Conservation (phyloP, 768 basidiomycete genomes). For the Tricholoma flavovirens region DNA sequence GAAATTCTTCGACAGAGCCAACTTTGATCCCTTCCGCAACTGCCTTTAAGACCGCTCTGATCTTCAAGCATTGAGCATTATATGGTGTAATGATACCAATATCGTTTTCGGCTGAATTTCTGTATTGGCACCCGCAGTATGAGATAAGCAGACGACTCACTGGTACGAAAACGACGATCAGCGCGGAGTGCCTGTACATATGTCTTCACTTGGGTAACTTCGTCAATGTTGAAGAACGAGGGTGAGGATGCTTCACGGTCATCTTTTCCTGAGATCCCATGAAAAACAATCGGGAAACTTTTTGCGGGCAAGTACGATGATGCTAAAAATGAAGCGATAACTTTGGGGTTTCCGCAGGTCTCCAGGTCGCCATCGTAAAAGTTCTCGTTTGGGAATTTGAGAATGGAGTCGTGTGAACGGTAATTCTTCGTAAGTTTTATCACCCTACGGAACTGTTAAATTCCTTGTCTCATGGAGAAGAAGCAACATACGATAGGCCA, state of each 20-base stretch:
- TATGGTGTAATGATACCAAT: slow-evolving; percentile 73
- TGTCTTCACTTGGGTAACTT: slow-evolving; percentile 45
- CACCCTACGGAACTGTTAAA: slow-evolving; percentile 32
- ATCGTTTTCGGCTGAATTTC: slow-evolving; percentile 33
- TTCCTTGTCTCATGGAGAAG: background rate
- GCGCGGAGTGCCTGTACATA: slow-evolving; percentile 38
- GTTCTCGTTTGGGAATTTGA: slow-evolving; percentile 53
- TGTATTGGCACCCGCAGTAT: slow-evolving; percentile 1
- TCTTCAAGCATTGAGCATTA: slow-evolving; percentile 54
- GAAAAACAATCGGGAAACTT: slow-evolving; percentile 59
- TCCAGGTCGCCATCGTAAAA: slow-evolving; percentile 56
- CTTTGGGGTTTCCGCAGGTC: slow-evolving; percentile 34
- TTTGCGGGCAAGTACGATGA: slow-evolving; percentile 36
- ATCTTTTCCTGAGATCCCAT: slow-evolving; percentile 55
- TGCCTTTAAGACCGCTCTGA: slow-evolving; percentile 32
- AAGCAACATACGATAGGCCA: slow-evolving; percentile 23
- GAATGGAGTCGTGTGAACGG: slow-evolving; percentile 56
- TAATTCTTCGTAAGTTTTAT: slow-evolving; percentile 62
- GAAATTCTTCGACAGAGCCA: slow-evolving; percentile 65
- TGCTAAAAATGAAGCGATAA: slow-evolving; percentile 34
- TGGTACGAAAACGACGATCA: slow-evolving; percentile 31
- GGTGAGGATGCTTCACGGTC: slow-evolving; percentile 63
- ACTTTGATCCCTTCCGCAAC: slow-evolving; percentile 41
- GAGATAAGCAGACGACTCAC: slow-evolving; percentile 24
- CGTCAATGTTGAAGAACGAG: slow-evolving; percentile 67